phyloP scores from a whole-genome alignment of 345 rosid species.

The Hibiscus trionum region DNA sequence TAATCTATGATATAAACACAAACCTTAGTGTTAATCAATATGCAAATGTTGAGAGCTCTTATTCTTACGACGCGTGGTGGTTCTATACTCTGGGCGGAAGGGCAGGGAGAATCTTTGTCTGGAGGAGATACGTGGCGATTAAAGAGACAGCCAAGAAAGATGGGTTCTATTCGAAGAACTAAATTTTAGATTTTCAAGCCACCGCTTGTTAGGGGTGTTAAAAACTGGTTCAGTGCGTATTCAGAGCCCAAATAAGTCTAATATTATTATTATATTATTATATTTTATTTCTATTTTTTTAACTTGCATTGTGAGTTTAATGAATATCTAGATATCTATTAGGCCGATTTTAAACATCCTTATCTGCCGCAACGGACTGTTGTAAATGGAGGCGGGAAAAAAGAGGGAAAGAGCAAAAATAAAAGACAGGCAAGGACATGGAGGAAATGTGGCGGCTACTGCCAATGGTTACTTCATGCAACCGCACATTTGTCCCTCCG shows the following conservation, averaged over 20 bases:
- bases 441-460: constrained; percentile 29
- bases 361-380: not conserved
- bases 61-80: not conserved
- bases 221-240: too few relatives aligned
- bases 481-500: constrained; percentile 43
- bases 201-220: too few relatives aligned
- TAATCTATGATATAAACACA: too few relatives aligned
- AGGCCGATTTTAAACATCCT: too few relatives aligned
- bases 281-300: too few relatives aligned
- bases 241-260: too few relatives aligned
- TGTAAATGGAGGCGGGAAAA: constrained; percentile 17
- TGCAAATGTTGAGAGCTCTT: not conserved
- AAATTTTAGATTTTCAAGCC: not conserved
- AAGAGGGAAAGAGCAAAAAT: not conserved
- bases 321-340: too few relatives aligned
- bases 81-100: not conserved
- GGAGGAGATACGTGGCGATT: not conserved
- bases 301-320: too few relatives aligned
- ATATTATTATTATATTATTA: too few relatives aligned
- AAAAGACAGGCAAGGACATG: not conserved
- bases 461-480: constrained; percentile 35
- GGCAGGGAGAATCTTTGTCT: not conserved
- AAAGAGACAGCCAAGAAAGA: not conserved
- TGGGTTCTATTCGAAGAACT: not conserved
- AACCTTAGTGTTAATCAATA: not conserved